phyloP scores from a whole-genome alignment of 2,329 filamentous ascomycete species.

The Colletotrichum chrysophilum region DNA sequence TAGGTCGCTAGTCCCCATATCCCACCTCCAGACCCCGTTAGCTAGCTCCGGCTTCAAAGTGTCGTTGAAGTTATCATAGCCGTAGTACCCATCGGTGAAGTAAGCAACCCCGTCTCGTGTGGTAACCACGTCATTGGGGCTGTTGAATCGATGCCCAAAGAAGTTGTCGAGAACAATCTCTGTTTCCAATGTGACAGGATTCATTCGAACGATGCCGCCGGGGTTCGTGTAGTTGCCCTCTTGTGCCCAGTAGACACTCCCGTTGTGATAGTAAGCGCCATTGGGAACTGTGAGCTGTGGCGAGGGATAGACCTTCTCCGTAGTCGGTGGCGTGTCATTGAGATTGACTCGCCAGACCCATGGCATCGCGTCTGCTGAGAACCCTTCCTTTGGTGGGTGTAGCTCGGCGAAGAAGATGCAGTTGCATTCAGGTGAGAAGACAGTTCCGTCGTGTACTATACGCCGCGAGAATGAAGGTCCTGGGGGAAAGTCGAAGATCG shows the following conservation, averaged over 20 bases:
- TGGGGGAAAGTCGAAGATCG: not conserved
- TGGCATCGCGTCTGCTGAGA: constrained; percentile 13
- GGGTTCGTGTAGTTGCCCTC: constrained; percentile 22
- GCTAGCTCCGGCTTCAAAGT: constrained; percentile 22
- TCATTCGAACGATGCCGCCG: constrained; percentile 18
- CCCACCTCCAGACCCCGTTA: constrained; percentile 24
- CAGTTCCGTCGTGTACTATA: constrained; percentile 18
- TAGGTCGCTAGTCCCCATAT: constrained; percentile 12
- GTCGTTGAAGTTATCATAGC: constrained; percentile 24
- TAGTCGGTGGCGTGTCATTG: not conserved
- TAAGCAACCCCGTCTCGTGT: constrained; percentile 16
- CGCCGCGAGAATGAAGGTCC: constrained; percentile 16
- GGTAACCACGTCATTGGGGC: constrained; percentile 23
- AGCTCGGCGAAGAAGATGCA: constrained; percentile 23
- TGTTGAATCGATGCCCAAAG: constrained; percentile 24
- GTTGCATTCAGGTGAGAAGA: constrained; percentile 22
- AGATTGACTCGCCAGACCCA: constrained; percentile 22
- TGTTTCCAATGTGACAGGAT: constrained; percentile 11
- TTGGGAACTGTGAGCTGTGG: constrained; percentile 22
- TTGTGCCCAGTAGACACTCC: constrained; percentile 21
- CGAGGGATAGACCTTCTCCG: constrained; percentile 21
- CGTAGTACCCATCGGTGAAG: constrained; percentile 25
- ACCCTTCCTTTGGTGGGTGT: constrained; percentile 19
- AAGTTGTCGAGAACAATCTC: constrained; percentile 22
- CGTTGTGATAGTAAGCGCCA: constrained; percentile 23